Conservation (phyloP, 1,284 basidiomycete genomes). For the Tylopilus microsporus region DNA sequence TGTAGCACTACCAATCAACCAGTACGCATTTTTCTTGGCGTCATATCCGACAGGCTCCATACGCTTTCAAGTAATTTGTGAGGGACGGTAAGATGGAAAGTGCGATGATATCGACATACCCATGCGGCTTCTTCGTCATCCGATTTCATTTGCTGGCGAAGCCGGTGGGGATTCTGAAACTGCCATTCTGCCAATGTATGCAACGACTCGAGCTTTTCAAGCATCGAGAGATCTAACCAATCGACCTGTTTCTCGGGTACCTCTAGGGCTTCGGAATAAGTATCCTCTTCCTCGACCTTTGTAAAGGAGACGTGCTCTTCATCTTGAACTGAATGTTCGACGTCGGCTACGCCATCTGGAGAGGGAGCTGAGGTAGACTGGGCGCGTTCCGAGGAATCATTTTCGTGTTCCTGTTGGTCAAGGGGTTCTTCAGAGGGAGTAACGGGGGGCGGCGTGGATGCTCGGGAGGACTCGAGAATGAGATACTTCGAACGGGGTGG, state of each 20-base stretch:
- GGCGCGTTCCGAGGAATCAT: constrained; percentile 3
- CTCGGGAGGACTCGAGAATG: constrained; percentile 27
- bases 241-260: constrained; percentile 34
- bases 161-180: constrained; percentile 65
- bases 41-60: constrained; percentile 88
- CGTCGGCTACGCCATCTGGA: background rate
- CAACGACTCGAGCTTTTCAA: constrained; percentile 74
- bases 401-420: constrained; percentile 10
- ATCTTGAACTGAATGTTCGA: constrained; percentile 2
- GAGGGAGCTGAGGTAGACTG: constrained; percentile 1
- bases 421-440: constrained; percentile 9
- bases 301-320: background rate
- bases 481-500: constrained; percentile 22
- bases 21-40: constrained; percentile 76
- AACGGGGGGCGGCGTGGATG: constrained; percentile 22
- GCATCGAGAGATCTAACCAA: constrained; percentile 67
- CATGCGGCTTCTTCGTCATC: constrained; percentile 72
- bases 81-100: constrained; percentile 1
- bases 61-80: constrained; percentile 44
- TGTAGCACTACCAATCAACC: constrained; percentile 73
- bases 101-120: constrained; percentile 44
- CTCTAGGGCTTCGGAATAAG: constrained; percentile 14
- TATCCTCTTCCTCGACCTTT: constrained; percentile 27
- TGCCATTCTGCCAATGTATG: constrained; percentile 74
- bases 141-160: constrained; percentile 67